Evolutionary conservation across 495 filamentous ascomycete genomes (phyloP).

Genomic region (Acidomyces sp.): DNA sequence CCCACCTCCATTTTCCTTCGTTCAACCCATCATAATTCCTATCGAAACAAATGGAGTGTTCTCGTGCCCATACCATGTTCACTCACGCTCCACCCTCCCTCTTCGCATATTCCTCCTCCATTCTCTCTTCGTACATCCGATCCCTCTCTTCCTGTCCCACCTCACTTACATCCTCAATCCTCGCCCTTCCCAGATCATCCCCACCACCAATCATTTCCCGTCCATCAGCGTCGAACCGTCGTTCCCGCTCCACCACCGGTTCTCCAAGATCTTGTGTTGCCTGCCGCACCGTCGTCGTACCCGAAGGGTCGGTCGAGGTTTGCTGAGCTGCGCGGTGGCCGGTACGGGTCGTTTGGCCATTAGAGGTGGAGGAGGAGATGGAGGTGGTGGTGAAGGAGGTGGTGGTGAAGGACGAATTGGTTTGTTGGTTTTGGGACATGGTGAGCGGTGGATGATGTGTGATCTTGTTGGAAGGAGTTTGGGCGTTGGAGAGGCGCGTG

Average conservation of each 20-base stretch:
- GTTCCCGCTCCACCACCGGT: constrained; percentile 1
- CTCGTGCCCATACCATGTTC: too few species aligned
- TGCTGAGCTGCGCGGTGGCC: background rate
- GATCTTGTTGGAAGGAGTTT: too few species aligned
- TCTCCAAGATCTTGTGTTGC: constrained; percentile 11
- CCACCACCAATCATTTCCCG: constrained; percentile 5
- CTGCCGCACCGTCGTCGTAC: background rate
- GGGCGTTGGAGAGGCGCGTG: too few species aligned
- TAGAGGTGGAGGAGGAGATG: too few species aligned
- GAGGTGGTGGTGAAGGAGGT: too few species aligned
- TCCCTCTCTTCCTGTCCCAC: constrained; percentile 34
- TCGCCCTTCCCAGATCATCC: constrained; percentile 15
- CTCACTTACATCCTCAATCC: constrained; percentile 24
- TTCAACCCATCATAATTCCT: background rate
- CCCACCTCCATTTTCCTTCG: too few species aligned
- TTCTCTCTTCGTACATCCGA: constrained; percentile 8
- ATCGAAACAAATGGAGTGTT: background rate
- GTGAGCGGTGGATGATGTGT: too few species aligned
- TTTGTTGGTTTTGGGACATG: too few species aligned
- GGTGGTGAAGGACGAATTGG: too few species aligned
- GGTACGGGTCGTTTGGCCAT: constrained; percentile 1
- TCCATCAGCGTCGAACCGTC: constrained; percentile 7
- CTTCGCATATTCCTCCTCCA: constrained; percentile 16
- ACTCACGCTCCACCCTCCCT: constrained; percentile 11
- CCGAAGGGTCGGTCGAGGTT: constrained; percentile 3